phyloP scores from a whole-genome alignment of 2,329 filamentous ascomycete species.

The Xylariaceae sp. region DNA sequence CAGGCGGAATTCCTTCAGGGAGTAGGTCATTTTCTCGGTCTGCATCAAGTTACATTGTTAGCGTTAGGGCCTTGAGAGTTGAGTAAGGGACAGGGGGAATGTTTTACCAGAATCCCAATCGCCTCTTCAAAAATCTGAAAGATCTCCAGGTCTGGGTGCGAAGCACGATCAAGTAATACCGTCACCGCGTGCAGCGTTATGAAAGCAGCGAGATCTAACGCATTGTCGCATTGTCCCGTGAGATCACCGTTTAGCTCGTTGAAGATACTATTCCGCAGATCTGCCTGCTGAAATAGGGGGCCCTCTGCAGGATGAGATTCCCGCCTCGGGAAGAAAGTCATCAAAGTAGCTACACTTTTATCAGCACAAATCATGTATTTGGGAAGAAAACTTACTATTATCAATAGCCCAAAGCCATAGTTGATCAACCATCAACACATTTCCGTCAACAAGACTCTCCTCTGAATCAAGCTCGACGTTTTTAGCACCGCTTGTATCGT shows the following conservation, averaged over 20 bases:
- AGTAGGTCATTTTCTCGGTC: conserved; percentile 58
- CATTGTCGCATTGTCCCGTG: conserved; percentile 56
- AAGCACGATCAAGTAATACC: conserved; percentile 53
- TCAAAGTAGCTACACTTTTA: conserved; percentile 38
- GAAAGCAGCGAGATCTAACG: conserved; percentile 57
- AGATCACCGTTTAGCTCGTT: conserved; percentile 61
- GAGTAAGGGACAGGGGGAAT: too few relatives aligned
- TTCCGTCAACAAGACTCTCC: conserved; percentile 43
- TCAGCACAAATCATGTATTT: background rate
- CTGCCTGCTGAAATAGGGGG: conserved; percentile 53
- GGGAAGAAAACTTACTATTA: conserved; percentile 37
- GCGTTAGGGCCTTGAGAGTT: background rate
- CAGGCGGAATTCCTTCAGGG: conserved; percentile 56
- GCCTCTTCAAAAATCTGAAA: conserved; percentile 63
- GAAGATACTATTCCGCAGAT: conserved; percentile 58
- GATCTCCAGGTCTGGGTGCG: conserved; percentile 56
- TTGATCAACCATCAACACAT: conserved; percentile 62
- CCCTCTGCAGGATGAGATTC: conserved; percentile 51
- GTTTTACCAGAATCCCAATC: conserved; percentile 52
- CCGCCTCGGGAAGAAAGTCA: conserved; percentile 51
- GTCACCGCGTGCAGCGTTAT: conserved; percentile 57
- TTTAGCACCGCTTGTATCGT: conserved; percentile 7
- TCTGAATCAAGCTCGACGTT: conserved; percentile 35
- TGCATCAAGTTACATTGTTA: conserved; percentile 25
- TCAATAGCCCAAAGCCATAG: conserved; percentile 58